A percentile compares a stretch with the other conserved stretches of the same genome.
Evolutionary conservation across 257 asterid genomes (phyloP).

Genomic region (Solanum medicagineum): DNA sequence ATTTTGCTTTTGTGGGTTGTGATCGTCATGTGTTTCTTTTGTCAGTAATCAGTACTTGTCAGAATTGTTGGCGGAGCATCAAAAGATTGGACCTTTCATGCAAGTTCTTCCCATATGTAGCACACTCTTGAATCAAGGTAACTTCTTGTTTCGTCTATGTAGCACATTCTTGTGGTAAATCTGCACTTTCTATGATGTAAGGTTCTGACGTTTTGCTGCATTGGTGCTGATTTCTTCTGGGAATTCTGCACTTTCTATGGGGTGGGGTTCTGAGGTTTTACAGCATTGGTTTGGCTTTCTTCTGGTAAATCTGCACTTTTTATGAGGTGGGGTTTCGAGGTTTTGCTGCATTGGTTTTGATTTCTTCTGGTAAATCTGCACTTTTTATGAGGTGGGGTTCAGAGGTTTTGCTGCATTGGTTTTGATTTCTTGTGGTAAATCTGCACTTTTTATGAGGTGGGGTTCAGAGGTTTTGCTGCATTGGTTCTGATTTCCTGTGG

Average conservation of each 20-base stretch:
- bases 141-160: constrained; percentile 5
- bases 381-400: background rate
- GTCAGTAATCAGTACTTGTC: constrained; percentile 73
- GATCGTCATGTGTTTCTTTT: background rate
- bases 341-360: background rate
- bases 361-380: background rate
- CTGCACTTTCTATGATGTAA: background rate
- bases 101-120: constrained; percentile 89
- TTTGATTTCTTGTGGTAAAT: background rate
- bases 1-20: background rate
- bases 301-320: background rate
- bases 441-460: background rate
- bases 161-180: constrained; percentile 37
- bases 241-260: no score
- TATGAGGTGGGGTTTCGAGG: background rate
- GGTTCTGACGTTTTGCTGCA: background rate
- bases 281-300: background rate
- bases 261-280: background rate
- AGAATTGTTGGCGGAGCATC: constrained; percentile 92
- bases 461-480: background rate
- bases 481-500: background rate
- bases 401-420: background rate
- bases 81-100: constrained; percentile 89
- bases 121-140: constrained; percentile 91
- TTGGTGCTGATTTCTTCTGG: background rate